Conservation (phyloP, 2,329 filamentous ascomycete genomes). For the Xylaria sp. region DNA sequence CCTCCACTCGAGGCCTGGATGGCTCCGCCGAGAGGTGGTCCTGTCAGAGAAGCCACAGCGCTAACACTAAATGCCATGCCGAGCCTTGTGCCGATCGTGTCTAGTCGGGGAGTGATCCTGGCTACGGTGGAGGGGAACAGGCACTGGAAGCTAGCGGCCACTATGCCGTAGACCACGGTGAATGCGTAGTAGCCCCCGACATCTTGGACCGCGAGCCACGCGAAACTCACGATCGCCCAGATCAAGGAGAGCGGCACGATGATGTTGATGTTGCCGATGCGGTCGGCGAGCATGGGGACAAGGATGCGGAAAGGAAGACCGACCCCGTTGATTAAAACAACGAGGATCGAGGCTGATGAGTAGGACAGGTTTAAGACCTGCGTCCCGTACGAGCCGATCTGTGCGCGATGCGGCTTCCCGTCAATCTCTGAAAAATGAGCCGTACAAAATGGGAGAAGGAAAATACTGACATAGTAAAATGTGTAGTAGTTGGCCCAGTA, state of each 20-base stretch:
- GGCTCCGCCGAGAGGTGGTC: constrained; percentile 38
- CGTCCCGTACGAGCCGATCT: constrained; percentile 34
- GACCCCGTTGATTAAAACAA: constrained; percentile 38
- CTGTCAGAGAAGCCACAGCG: constrained; percentile 36
- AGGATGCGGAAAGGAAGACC: constrained; percentile 36
- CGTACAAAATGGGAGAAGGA: not conserved
- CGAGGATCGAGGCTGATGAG: constrained; percentile 32
- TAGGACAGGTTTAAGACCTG: constrained; percentile 34
- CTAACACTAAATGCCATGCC: constrained; percentile 39
- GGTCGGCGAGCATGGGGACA: constrained; percentile 35
- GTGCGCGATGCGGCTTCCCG: not conserved
- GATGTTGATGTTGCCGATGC: constrained; percentile 35
- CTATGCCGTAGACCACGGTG: constrained; percentile 32
- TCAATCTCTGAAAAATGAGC: not conserved
- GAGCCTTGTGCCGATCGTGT: constrained; percentile 37
- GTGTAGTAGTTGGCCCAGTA: constrained; percentile 41
- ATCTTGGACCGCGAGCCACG: constrained; percentile 36
- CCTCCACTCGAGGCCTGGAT: constrained; percentile 29
- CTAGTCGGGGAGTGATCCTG: constrained; percentile 36
- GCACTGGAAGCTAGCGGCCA: constrained; percentile 36
- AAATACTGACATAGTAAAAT: constrained; percentile 37
- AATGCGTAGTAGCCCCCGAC: constrained; percentile 35
- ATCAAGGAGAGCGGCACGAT: constrained; percentile 27
- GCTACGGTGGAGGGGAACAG: constrained; percentile 37
- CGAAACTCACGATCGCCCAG: constrained; percentile 33